phyloP scores from a whole-genome alignment of 2,329 filamentous ascomycete genomes.

The Didymella sp. region DNA sequence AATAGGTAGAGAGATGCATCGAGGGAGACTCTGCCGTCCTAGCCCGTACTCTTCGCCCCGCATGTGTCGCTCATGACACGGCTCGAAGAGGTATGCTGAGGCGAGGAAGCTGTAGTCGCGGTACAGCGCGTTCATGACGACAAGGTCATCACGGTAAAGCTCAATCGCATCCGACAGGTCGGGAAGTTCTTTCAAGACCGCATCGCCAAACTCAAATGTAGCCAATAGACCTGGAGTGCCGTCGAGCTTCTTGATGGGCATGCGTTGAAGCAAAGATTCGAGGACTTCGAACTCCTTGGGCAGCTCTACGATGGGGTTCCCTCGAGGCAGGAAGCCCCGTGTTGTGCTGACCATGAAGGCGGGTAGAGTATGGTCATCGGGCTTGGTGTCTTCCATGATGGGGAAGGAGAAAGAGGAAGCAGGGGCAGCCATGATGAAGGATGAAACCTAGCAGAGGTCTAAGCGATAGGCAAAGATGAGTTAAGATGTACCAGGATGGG shows the following conservation, averaged over 20 bases:
- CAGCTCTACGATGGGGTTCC: slow-evolving; percentile 59
- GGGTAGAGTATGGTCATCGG: slow-evolving; percentile 68
- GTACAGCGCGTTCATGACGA: slow-evolving; percentile 84
- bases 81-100: slow-evolving; percentile 88
- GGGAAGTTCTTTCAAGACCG: slow-evolving; percentile 75
- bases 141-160: slow-evolving; percentile 73
- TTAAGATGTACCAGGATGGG: not conserved
- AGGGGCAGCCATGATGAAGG: slow-evolving; percentile 51
- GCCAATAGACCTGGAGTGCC: slow-evolving; percentile 81
- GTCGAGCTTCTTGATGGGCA: slow-evolving; percentile 78
- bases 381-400: slow-evolving; percentile 68
- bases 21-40: slow-evolving; percentile 75
- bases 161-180: slow-evolving; percentile 78
- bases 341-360: slow-evolving; percentile 82
- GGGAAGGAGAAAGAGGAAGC: slow-evolving; percentile 59
- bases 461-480: not conserved
- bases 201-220: slow-evolving; percentile 73
- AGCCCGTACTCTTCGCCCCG: slow-evolving; percentile 77
- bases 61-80: slow-evolving; percentile 78
- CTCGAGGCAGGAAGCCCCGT: slow-evolving; percentile 75
- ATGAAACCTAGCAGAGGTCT: not conserved
- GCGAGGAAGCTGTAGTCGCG: slow-evolving; percentile 91
- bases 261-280: slow-evolving; percentile 73
- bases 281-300: slow-evolving; percentile 76
- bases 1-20: slow-evolving; percentile 79